These are phyloP conservation scores for Xylaria sp. DNA, from an alignment of 2,329 filamentous ascomycete species.

Conservation along the genomic window DNA sequence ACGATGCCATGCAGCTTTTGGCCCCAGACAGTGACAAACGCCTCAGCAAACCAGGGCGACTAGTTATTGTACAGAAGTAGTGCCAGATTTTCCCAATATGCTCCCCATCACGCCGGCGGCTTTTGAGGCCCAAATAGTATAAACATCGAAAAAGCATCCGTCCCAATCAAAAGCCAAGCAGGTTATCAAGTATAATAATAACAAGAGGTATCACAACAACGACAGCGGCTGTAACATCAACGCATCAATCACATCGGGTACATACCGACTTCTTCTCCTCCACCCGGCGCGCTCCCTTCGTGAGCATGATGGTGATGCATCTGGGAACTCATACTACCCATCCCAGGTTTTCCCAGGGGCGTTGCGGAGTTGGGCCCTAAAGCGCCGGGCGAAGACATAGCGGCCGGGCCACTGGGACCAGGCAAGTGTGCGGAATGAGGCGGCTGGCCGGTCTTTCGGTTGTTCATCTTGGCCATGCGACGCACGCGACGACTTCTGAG, in stretches of 20 bases:
- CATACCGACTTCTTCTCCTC: constrained; percentile 92
- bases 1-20: constrained; percentile 35
- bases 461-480: constrained; percentile 93
- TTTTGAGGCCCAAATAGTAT: constrained; percentile 33
- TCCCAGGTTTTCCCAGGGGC: constrained; percentile 60
- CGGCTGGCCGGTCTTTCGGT: constrained; percentile 65
- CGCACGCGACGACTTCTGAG: constrained; percentile 86
- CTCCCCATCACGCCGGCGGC: constrained; percentile 36
- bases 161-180: constrained; percentile 29
- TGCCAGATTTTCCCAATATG: constrained; percentile 35
- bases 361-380: constrained; percentile 53
- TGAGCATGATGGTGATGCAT: constrained; percentile 73
- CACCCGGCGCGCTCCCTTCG: constrained; percentile 61
- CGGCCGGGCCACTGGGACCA: constrained; percentile 59
- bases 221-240: constrained; percentile 37
- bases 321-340: constrained; percentile 59
- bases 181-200: constrained; percentile 31
- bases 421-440: constrained; percentile 61
- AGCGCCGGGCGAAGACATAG: constrained; percentile 57
- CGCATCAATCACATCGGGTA: constrained; percentile 77
- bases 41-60: constrained; percentile 38
- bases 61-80: constrained; percentile 53
- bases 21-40: constrained; percentile 33
- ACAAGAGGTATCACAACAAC: constrained; percentile 34
- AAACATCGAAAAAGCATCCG: constrained; percentile 31